Conservation (phyloP, 352 stramenopile species). For the Globisporangium ultimum region DNA sequence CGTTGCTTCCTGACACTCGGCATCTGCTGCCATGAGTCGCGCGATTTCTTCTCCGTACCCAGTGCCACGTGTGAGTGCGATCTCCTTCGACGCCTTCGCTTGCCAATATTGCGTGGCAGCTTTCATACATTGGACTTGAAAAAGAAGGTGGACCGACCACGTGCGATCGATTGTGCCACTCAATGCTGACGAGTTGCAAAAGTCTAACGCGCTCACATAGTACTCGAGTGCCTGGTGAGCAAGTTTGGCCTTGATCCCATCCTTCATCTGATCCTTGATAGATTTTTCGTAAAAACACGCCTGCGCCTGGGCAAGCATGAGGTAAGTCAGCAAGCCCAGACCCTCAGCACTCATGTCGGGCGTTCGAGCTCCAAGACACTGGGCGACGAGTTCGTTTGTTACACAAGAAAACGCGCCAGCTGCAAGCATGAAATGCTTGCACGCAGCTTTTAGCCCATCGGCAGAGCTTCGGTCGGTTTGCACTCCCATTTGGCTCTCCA, state of each 20-base stretch:
- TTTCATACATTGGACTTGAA: constrained; percentile 70
- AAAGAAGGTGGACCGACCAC: constrained; percentile 63
- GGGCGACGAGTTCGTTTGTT: constrained; percentile 45
- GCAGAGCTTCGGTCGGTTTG: constrained; percentile 68
- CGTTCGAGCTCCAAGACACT: constrained; percentile 36
- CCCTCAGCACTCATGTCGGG: constrained; percentile 65
- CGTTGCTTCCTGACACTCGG: constrained; percentile 50
- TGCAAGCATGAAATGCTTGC: constrained; percentile 82
- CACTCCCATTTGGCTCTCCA: constrained; percentile 81
- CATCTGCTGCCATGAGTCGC: constrained; percentile 47
- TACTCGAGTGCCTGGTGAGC: constrained; percentile 73
- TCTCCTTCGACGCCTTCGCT: constrained; percentile 57
- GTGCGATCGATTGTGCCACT: constrained; percentile 52
- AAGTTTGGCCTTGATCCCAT: constrained; percentile 80
- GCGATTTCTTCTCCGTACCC: constrained; percentile 82
- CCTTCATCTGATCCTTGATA: constrained; percentile 86
- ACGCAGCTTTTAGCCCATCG: constrained; percentile 81
- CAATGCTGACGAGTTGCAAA: constrained; percentile 49
- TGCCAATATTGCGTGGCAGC: constrained; percentile 79
- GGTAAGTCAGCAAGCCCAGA: constrained; percentile 57
- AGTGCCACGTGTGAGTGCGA: constrained; percentile 41
- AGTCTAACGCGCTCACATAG: constrained; percentile 55
- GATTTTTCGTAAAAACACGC: constrained; percentile 92
- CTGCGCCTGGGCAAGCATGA: constrained; percentile 85
- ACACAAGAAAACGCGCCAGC: constrained; percentile 70